Evolutionary conservation across 306 rosid species (phyloP), one percentile per base, ranked within the genome.

Genomic region (Oemleria cerasiformis): DNA sequence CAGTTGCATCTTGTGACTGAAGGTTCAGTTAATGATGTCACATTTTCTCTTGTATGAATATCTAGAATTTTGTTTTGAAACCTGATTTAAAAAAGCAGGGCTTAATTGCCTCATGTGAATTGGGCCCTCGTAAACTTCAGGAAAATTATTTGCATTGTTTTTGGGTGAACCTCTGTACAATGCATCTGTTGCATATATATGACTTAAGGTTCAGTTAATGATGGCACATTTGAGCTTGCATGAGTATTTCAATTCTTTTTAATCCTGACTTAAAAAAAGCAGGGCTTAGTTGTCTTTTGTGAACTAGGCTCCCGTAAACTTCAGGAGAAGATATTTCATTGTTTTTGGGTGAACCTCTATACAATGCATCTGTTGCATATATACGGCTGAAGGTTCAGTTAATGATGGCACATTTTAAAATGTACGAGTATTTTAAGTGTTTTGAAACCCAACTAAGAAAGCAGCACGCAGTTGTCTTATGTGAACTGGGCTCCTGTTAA

Each of bases 321-420:
- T 86, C 91, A 88, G 90, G 88, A 69, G 86, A 20, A 86, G 72
- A 41, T 62, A 5, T 17, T 36, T 77, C 88, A 81, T 69, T 83
- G 85, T 88, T 86, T 0, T 88, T 88, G 92, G 96, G 90, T 90
- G 96, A 90, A 86, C 87, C 92, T 86, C 75, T 78, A 81, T 67
- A 53, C 13, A 73, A 7, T 30, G 70, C 48, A 50, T 75, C 7
- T 76, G 80, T 76, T 30, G 60, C 43, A 14, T 51, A 2, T 60
- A 40, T 58, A 75, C 87, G 82, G 67, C 75, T 70, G 54, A 79
- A 82, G 91, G 88, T 87, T 91, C 90, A 86, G 90, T 87, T 67
- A 92, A 92, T 64, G 84, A 77, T 77, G 91, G 69, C 2, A 90
- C 86, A 88, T 68, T 68, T 15, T 1, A 3, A 23, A 9, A 43